Evolutionary conservation across 2,329 filamentous ascomycete species (phyloP).

Genomic region (Torrubiella hemipterigena): DNA sequence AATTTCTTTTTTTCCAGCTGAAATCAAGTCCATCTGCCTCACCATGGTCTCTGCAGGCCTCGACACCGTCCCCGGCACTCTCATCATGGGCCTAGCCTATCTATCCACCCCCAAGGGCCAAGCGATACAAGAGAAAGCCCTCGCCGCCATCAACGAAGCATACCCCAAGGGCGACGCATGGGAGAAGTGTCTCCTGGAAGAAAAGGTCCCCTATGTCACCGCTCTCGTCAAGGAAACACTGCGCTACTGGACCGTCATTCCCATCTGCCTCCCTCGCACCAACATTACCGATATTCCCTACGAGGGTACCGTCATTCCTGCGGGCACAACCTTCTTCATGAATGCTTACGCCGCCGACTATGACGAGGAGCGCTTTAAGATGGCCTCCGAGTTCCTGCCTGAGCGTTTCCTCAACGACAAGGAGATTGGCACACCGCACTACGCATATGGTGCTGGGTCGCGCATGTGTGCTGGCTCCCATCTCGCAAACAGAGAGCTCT

Average conservation of each 20-base stretch:
- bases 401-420: constrained; percentile 54
- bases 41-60: constrained; percentile 75
- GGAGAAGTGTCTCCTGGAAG: constrained; percentile 59
- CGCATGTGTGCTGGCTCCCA: constrained; percentile 54
- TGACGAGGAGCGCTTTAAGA: constrained; percentile 55
- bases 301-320: constrained; percentile 54
- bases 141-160: constrained; percentile 56
- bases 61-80: constrained; percentile 68
- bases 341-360: constrained; percentile 68
- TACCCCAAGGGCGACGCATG: constrained; percentile 69
- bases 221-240: constrained; percentile 70
- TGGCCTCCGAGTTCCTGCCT: constrained; percentile 51
- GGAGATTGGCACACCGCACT: constrained; percentile 46
- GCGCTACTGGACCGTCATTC: constrained; percentile 69
- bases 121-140: constrained; percentile 56
- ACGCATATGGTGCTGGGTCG: constrained; percentile 49
- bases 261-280: constrained; percentile 62
- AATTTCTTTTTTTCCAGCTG: constrained; percentile 33
- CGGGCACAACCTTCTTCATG: constrained; percentile 73
- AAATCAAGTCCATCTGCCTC: constrained; percentile 69
- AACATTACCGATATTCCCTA: constrained; percentile 63
- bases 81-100: constrained; percentile 70
- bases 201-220: constrained; percentile 66
- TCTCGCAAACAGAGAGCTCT: constrained; percentile 51
- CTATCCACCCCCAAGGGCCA: constrained; percentile 57